Base-by-base conservation (phyloP, 2,329 filamentous ascomycete genomes). In the Fusarium pseudonygamai region DNA sequence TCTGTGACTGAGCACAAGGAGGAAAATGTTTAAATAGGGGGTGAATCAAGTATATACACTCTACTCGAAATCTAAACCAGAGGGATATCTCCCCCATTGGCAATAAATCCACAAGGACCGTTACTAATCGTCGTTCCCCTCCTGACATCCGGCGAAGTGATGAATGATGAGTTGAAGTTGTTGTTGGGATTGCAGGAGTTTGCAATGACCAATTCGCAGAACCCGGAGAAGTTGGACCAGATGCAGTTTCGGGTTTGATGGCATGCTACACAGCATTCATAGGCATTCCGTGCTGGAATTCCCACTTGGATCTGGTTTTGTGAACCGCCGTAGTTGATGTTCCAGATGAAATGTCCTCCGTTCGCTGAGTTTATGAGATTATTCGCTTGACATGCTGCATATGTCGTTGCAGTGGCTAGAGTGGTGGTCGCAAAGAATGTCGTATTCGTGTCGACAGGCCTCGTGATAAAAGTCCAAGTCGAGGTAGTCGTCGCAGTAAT, bases 1-100 rank as follows among this genome's bases (percentile, higher is more conserved):
- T 62, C 73, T 12, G 71, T 69, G 22, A 69, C 68, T 46, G 76
- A 78, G 59, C 74, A 78, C 20, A 61, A 63, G 16, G 76, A 78
- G 40, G 76, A 75, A 20, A 68, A 46, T 6, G 74, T 68, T 8
- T 78, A 36, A 59, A 28, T 11, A 42, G 12, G 24, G 10, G 4
- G n/a, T 12, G 3, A 11, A 8, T 24, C 6, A 13, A 16, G 15
- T 15, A 16, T 12, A 36, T 32, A 26, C 18, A 50, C 37, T 50
- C 24, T 47, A 47, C 39, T 53, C 13, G 15, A 34, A 30, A 36
- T 22, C 22, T 47, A 43, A 30, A n/a, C 26, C 28, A 62, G 9
- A 8, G 47, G 30, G 24, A 49, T 15, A 61, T 36, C 15, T 15
- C n/a, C 26, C 20, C 47, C 55, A 3, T 67, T 67, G 4, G n/a